Base-by-base conservation (phyloP, 2,329 filamentous ascomycete genomes). In the Fusarium pilosicola region DNA sequence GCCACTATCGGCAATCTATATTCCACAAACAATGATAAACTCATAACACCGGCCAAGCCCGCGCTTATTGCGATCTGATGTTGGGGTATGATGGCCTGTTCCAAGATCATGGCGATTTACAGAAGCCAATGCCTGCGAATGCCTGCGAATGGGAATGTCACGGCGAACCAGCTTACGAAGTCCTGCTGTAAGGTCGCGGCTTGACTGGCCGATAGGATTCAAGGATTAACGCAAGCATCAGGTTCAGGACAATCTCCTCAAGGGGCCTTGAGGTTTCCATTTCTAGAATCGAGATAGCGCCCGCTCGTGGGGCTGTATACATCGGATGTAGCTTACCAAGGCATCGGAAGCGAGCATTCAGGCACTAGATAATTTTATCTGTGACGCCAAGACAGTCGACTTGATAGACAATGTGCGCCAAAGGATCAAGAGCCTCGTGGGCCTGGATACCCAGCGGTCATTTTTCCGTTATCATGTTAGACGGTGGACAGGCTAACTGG, bases 351-450 rank as follows among this genome's bases (percentile, higher is more conserved):
- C 68, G 73, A 74, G 56, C 41, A 26, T 49, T 64, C 45, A 62
- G 65, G 44, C 49, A 68, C 64, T 64, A 32, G 32, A 49, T 78
- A 72, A 77, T 78, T 74, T 75, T 65, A 78, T 49, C 62, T 77
- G 76, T 61, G 71, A 78, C 76, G 62, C 71, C 68, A 77, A 74
- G 52, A 72, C 65, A 52, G 59, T 75, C 65, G 76, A 67, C 64
- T 56, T 45, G 55, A 60, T 62, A 62, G 55, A 41, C 52, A 62
- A 56, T 58, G 61, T 46, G 59, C 39, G 39, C 46, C 26, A 42
- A 42, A 65, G 59, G 60, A 61, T 66, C 44, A 51, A 68, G 68
- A 62, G 55, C 61, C 41, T 61, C 48, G 55, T 48, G 42, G 60
- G 51, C 51, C 49, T 51, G 56, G 63, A 64, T 62, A 54, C 46